Base-by-base conservation (phyloP, 1,284 basidiomycete species). In the Tetrapyrgos nigripes region DNA sequence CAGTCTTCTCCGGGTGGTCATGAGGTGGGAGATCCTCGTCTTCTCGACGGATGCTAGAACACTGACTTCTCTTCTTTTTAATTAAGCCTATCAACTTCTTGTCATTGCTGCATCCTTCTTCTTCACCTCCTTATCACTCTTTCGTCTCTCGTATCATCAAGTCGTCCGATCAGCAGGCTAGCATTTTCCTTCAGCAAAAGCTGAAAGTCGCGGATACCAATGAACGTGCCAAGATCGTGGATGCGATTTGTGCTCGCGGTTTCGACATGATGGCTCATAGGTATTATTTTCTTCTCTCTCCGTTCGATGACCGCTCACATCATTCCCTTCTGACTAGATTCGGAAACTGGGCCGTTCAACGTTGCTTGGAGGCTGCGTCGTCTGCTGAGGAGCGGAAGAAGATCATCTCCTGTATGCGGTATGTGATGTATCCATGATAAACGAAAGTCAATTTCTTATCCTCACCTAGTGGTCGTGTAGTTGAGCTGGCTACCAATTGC, bases 181-280 rank as follows among this genome's bases (percentile, higher is more conserved):
- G 89, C n/a, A 93, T 93, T 49, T 93, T 93, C 68, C 77, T 93
- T 43, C 91, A 93, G 67, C 91, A 93, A 70, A 93, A 93, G 69
- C 81, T 93, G 62, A 93, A 93, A 70, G 90, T 92, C 13, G 91
- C 91, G 5, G 91, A 92, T 64, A 64, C 79, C n/a, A 83, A 86
- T 53, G 91, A 92, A 68, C 80, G 92, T 2, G 82, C 80, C 8
- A 92, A 91, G 72, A 93, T 93, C 48, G 86, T 93, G 10, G 90
- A 92, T 67, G 91, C 92, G 49, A 93, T 93, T 58, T 92, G 90
- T 59, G 80, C 85, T 35, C 83, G 86, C 21, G 91, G 91, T 1
- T 91, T 89, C 62, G 92, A 93, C 69, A 93, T 93, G 91, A 93
- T 93, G 91, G 91, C 91, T 59, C 88, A 92, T 70, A 79, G 89